Conservation (phyloP, 345 rosid species). For the Combretum micranthum region DNA sequence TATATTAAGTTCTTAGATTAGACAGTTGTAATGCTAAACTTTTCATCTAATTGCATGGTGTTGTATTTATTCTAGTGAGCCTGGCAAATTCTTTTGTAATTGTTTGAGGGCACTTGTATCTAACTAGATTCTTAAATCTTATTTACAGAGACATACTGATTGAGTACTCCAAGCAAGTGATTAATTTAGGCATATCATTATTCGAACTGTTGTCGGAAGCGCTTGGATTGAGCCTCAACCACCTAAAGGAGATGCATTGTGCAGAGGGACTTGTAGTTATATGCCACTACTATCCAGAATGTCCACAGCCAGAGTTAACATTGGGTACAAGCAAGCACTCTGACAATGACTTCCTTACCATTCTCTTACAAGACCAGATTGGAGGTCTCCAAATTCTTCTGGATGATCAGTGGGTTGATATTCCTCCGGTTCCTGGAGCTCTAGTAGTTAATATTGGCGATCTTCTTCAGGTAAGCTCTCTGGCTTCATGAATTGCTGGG, state of each 20-base stretch:
- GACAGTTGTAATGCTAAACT: too few relatives aligned
- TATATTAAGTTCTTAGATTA: too few relatives aligned
- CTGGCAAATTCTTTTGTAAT: too few relatives aligned
- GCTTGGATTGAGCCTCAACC: conserved; percentile 31
- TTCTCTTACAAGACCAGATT: conserved; percentile 52
- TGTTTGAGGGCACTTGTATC: too few relatives aligned
- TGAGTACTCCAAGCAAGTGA: conserved; percentile 32
- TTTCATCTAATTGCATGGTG: too few relatives aligned
- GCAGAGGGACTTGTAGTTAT: conserved; percentile 26
- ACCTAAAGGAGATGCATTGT: conserved; percentile 35
- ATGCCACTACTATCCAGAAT: conserved; percentile 49
- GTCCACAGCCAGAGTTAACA: conserved; percentile 52
- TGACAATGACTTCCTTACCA: conserved; percentile 40
- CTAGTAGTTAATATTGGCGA: conserved; percentile 49
- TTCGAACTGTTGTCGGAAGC: conserved; percentile 52
- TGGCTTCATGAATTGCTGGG: too few relatives aligned
- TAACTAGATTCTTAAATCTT: background rate
- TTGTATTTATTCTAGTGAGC: too few relatives aligned
- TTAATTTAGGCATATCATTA: conserved; percentile 22
- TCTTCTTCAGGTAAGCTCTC: conserved; percentile 41
- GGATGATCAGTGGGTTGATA: conserved; percentile 35
- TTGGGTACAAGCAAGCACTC: conserved; percentile 39
- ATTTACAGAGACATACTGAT: conserved; percentile 28
- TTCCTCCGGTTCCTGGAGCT: conserved; percentile 40
- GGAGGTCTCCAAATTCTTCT: conserved; percentile 52